Evolutionary conservation across 2,329 filamentous ascomycete genomes (phyloP).

Genomic region (Xylariaceae sp.): DNA sequence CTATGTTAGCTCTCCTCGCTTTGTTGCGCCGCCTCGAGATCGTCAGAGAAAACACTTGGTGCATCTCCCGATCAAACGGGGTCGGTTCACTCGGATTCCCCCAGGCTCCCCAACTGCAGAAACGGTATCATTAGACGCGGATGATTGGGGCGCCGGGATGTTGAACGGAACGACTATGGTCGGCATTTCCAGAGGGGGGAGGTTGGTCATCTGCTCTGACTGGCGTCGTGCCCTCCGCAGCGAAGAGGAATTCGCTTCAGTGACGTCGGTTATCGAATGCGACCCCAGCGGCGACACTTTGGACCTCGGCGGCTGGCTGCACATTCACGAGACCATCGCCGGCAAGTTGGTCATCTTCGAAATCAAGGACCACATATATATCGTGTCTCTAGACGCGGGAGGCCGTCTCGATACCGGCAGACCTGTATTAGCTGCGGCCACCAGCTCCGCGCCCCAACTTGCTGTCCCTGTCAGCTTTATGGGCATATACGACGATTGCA

Average conservation of each 20-base stretch:
- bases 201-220: conserved; percentile 47
- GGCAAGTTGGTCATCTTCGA: conserved; percentile 48
- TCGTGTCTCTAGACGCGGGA: conserved; percentile 43
- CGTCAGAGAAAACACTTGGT: conserved; percentile 15
- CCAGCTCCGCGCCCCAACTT: conserved; percentile 11
- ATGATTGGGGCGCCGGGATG: conserved; percentile 53
- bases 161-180: conserved; percentile 45
- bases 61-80: conserved; percentile 33
- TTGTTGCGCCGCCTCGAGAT: neutral
- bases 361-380: conserved; percentile 45
- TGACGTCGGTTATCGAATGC: conserved; percentile 44
- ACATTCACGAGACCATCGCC: conserved; percentile 33
- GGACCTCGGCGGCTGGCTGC: conserved; percentile 50
- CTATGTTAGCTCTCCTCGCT: neutral
- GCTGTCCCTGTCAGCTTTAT: conserved; percentile 49
- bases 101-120: conserved; percentile 7
- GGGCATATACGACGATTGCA: conserved; percentile 49
- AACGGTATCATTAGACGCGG: conserved; percentile 34
- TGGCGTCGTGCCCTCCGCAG: conserved; percentile 43
- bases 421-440: conserved; percentile 30
- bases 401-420: conserved; percentile 34
- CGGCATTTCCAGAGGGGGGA: conserved; percentile 46
- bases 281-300: conserved; percentile 44
- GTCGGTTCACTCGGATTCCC: conserved; percentile 16
- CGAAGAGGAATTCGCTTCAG: conserved; percentile 28